These are phyloP conservation scores for Petunia hybrid DNA, from an alignment of 305 asterid species.

Conservation along the genomic window DNA sequence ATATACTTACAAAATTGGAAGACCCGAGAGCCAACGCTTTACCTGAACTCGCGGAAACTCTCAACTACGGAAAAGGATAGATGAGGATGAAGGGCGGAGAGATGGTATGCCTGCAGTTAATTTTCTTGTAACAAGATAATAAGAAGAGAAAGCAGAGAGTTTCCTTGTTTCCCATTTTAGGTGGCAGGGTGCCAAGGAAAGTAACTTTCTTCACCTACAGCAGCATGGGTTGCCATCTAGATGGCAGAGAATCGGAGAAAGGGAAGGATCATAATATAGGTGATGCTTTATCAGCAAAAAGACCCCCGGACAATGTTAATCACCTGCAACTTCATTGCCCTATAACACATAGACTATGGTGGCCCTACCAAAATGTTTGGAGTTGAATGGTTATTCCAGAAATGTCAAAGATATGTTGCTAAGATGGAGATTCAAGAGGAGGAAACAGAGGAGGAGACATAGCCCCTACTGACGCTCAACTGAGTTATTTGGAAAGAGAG, in stretches of 20 bases:
- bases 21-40: background rate
- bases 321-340: too few species aligned
- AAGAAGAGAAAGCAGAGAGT: conserved; percentile 18
- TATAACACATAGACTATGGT: too few species aligned
- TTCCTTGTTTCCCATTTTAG: background rate
- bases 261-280: too few species aligned
- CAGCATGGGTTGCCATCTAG: too few species aligned
- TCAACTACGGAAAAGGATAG: background rate
- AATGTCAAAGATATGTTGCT: background rate
- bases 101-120: background rate
- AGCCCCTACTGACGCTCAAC: background rate
- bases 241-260: too few species aligned
- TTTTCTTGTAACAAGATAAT: background rate
- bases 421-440: background rate
- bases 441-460: background rate
- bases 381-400: background rate
- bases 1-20: background rate
- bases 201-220: background rate
- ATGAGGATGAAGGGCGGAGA: background rate
- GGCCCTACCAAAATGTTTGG: too few species aligned
- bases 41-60: background rate
- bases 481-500: background rate
- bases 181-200: background rate
- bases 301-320: too few species aligned
- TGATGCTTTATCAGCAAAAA: too few species aligned